Conservation (phyloP, 2,329 filamentous ascomycete species). For the Epichloe bromicola region DNA sequence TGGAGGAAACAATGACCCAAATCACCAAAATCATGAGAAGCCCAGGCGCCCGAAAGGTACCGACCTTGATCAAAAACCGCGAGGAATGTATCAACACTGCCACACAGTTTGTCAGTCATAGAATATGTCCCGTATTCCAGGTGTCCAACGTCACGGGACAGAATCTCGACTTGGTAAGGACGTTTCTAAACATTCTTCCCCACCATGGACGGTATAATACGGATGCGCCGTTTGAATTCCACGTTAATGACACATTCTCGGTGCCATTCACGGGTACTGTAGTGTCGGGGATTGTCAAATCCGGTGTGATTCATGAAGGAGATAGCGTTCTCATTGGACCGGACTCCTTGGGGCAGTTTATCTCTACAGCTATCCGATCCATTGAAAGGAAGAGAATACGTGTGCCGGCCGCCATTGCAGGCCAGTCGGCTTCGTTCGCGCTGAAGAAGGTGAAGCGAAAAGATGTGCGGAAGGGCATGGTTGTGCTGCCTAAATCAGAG, state of each 20-base stretch:
- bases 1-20: slow-evolving; percentile 85
- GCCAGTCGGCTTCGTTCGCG: slow-evolving; percentile 86
- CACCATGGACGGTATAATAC: slow-evolving; percentile 88
- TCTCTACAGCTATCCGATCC: slow-evolving; percentile 71
- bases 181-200: slow-evolving; percentile 88
- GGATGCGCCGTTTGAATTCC: slow-evolving; percentile 81
- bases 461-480: slow-evolving; percentile 96
- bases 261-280: slow-evolving; percentile 96
- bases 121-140: slow-evolving; percentile 95
- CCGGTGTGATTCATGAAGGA: slow-evolving; percentile 77
- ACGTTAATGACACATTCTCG: slow-evolving; percentile 95
- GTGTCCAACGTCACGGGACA: slow-evolving; percentile 96
- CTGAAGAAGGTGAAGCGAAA: slow-evolving; percentile 77
- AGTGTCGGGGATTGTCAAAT: slow-evolving; percentile 85
- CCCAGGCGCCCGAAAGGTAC: slow-evolving; percentile 86
- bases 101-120: slow-evolving; percentile 85
- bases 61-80: slow-evolving; percentile 83
- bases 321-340: slow-evolving; percentile 82
- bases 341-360: slow-evolving; percentile 82
- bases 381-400: slow-evolving; percentile 90
- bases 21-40: slow-evolving; percentile 88
- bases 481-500: slow-evolving; percentile 76
- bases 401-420: slow-evolving; percentile 77
- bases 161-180: slow-evolving; percentile 77
- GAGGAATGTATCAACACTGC: slow-evolving; percentile 93